Percentiles rank a stretch among this genome's conserved stretches.
Evolutionary conservation across 2,329 filamentous ascomycete species (phyloP).

Genomic region (Metarhizium sp.): DNA sequence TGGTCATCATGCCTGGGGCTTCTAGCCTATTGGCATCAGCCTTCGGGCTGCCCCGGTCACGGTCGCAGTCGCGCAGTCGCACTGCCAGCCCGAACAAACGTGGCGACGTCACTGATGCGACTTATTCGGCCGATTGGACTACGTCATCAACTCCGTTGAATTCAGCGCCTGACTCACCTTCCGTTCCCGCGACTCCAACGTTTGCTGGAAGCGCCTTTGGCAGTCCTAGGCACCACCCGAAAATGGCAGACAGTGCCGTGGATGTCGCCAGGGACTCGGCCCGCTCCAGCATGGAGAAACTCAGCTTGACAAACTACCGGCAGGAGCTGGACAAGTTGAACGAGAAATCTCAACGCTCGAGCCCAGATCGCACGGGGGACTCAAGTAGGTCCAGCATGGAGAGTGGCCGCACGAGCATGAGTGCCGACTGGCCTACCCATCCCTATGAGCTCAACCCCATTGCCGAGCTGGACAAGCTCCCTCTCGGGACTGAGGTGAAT

Average conservation of each 20-base stretch:
- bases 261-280: conserved; percentile 19
- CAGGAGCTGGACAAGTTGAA: conserved; percentile 11
- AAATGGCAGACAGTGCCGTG: conserved; percentile 23
- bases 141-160: conserved; percentile 5
- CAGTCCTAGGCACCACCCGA: conserved; percentile 13
- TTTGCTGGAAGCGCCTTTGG: conserved; percentile 10
- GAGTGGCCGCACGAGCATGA: conserved; percentile 25
- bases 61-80: conserved; percentile 12
- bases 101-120: conserved; percentile 10
- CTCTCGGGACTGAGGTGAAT: conserved; percentile 29
- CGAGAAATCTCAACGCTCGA: conserved; percentile 13
- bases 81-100: conserved; percentile 6
- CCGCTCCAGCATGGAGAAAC: conserved; percentile 19
- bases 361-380: conserved; percentile 16
- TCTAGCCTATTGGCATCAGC: conserved; percentile 22
- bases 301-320: conserved; percentile 14
- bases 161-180: conserved; percentile 8
- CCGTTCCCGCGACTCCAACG: neutral
- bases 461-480: conserved; percentile 25
- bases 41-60: conserved; percentile 22
- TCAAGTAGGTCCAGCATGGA: conserved; percentile 19
- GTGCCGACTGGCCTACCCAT: conserved; percentile 28
- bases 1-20: conserved; percentile 17
- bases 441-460: conserved; percentile 31
- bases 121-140: conserved; percentile 6